Conservation (phyloP, 2,329 filamentous ascomycete species). For the Colletotrichum sp. region DNA sequence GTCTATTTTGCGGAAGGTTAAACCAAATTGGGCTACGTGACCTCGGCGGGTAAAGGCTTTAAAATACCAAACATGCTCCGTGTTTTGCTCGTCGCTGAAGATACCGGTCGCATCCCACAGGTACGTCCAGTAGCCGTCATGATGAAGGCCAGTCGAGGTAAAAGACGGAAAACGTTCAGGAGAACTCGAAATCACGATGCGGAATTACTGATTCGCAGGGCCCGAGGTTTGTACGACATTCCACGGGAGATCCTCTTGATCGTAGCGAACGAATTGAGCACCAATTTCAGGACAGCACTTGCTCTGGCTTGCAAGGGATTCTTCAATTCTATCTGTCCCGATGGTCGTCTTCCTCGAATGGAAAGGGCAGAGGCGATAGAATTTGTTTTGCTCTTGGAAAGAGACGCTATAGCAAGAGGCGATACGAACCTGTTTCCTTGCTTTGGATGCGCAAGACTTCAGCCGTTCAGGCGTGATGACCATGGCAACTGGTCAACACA, state of each 20-base stretch:
- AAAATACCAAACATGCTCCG: neutral
- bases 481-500: too few species aligned
- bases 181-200: fast-evolving
- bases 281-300: neutral
- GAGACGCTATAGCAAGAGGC: too few species aligned
- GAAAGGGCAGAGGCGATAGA: too few species aligned
- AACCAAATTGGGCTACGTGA: too few species aligned
- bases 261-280: neutral
- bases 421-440: too few species aligned
- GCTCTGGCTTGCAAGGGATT: neutral
- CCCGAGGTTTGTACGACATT: neutral
- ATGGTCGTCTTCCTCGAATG: too few species aligned
- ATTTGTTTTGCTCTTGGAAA: too few species aligned
- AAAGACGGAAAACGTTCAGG: fast-evolving
- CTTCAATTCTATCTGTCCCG: neutral
- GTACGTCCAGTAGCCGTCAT: neutral
- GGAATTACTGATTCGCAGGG: neutral
- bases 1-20: too few species aligned
- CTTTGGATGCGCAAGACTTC: too few species aligned
- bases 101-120: neutral
- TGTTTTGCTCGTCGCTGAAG: neutral
- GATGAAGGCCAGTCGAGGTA: neutral
- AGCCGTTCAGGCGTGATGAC: too few species aligned
- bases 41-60: too few species aligned
- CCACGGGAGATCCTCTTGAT: neutral